These are phyloP conservation scores for Aspergillus kassunensis DNA, from an alignment of 495 filamentous ascomycete species.

Conservation along the genomic window DNA sequence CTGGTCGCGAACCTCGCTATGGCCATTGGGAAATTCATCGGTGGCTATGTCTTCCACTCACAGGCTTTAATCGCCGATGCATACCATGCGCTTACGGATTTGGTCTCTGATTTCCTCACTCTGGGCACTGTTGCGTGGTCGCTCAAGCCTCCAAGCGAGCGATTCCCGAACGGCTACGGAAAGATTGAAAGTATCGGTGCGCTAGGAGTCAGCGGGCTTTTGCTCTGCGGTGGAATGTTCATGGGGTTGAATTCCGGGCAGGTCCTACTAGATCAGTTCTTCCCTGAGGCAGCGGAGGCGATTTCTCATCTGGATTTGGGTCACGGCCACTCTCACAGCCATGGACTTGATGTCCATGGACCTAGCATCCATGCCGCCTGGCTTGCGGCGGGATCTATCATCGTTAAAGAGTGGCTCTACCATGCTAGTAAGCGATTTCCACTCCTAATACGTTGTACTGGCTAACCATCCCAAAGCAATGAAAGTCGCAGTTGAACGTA, in stretches of 20 bases:
- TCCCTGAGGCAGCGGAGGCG: conserved; percentile 64
- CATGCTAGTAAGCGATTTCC: conserved; percentile 72
- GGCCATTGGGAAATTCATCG: conserved; percentile 88
- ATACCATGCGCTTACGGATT: conserved; percentile 89
- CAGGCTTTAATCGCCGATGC: conserved; percentile 92
- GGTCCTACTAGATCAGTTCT: conserved; percentile 73
- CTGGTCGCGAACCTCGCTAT: conserved; percentile 89
- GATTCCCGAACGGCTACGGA: conserved; percentile 87
- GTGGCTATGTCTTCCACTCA: conserved; percentile 90
- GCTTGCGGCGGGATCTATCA: conserved; percentile 87
- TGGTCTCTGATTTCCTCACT: conserved; percentile 91
- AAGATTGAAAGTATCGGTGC: conserved; percentile 97
- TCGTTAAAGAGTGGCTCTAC: conserved; percentile 95
- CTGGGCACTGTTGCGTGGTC: conserved; percentile 91
- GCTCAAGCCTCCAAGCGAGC: conserved; percentile 70
- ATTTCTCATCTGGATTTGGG: conserved; percentile 53
- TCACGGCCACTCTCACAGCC: conserved; percentile 59
- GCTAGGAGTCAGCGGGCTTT: conserved; percentile 83
- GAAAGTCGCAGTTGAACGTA: conserved; percentile 91
- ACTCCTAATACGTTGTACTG: background rate
- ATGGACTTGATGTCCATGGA: conserved; percentile 52
- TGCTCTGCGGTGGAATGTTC: conserved; percentile 81
- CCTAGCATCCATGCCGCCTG: conserved; percentile 92
- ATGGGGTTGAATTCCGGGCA: conserved; percentile 80
- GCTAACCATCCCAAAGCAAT: conserved; percentile 57